Conservation (phyloP, 116 monocot species). For the Papilionanthe hybrid region DNA sequence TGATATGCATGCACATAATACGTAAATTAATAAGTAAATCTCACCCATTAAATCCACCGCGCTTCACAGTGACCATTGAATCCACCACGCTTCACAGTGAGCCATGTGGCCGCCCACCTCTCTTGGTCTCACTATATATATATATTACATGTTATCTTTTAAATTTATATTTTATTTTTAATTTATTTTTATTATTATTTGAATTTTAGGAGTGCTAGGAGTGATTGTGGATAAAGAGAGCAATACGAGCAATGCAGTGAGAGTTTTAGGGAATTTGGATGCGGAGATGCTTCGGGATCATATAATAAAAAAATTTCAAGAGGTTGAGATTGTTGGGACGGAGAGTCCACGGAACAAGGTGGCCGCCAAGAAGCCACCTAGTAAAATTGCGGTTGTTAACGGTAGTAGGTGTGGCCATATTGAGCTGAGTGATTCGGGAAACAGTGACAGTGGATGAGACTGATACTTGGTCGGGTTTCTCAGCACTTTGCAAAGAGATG, state of each 20-base stretch:
- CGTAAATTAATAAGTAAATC: too few relatives aligned
- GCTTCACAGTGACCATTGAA: too few relatives aligned
- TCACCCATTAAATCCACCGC: too few relatives aligned
- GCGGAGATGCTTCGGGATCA: slow-evolving; percentile 47
- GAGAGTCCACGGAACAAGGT: slow-evolving; percentile 30
- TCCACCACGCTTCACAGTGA: too few relatives aligned
- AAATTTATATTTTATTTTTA: background rate
- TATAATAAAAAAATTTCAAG: slow-evolving; percentile 42
- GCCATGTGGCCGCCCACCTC: too few relatives aligned
- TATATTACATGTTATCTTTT: background rate
- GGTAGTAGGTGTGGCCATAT: too few relatives aligned
- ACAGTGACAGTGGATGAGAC: too few relatives aligned
- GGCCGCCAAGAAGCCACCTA: slow-evolving; percentile 14
- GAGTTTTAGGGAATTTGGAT: slow-evolving; percentile 53
- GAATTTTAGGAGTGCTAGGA: slow-evolving; percentile 39
- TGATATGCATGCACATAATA: too few relatives aligned
- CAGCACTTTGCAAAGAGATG: too few relatives aligned
- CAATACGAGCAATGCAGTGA: slow-evolving; percentile 49
- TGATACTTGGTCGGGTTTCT: too few relatives aligned
- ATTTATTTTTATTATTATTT: background rate
- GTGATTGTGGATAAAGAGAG: slow-evolving; percentile 24
- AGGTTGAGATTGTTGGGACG: slow-evolving; percentile 54
- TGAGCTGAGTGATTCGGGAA: too few relatives aligned
- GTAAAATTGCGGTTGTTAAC: too few relatives aligned
- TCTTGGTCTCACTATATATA: background rate